Conservation (phyloP, 768 basidiomycete genomes). For the Mycena epipterygia region DNA sequence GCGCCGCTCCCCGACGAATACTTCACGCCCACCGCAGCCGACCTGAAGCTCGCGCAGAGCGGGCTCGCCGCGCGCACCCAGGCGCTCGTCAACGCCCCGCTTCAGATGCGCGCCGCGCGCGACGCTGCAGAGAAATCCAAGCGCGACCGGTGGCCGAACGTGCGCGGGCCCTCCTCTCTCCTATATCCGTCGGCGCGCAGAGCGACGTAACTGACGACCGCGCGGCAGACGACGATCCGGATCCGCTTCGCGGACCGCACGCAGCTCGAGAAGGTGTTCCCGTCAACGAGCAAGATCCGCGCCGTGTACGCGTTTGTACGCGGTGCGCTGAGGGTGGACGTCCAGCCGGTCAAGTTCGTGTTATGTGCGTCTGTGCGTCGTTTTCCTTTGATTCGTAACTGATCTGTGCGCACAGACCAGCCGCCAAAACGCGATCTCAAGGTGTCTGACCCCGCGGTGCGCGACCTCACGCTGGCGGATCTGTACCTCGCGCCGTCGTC, state of each 20-base stretch:
- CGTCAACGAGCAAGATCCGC: slow-evolving; percentile 84
- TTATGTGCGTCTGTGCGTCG: slow-evolving; percentile 69
- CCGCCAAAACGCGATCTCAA: slow-evolving; percentile 89
- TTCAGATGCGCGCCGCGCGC: slow-evolving; percentile 73
- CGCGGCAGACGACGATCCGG: slow-evolving; percentile 80
- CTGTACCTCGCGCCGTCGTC: slow-evolving; percentile 87
- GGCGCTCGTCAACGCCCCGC: slow-evolving; percentile 76
- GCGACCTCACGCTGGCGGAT: slow-evolving; percentile 75
- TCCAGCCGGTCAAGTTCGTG: slow-evolving; percentile 84
- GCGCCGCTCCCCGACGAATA: slow-evolving; percentile 78
- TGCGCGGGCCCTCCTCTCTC: slow-evolving; percentile 47
- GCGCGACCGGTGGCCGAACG: slow-evolving; percentile 80
- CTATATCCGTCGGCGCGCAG: background rate
- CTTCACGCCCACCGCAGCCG: slow-evolving; percentile 78
- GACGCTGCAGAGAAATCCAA: slow-evolving; percentile 74
- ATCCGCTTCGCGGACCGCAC: slow-evolving; percentile 86
- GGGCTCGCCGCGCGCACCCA: slow-evolving; percentile 72
- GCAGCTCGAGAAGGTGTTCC: slow-evolving; percentile 83
- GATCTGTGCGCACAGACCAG: no score
- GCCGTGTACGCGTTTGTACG: slow-evolving; percentile 90
- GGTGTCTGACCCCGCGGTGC: slow-evolving; percentile 81
- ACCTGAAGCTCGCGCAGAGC: slow-evolving; percentile 77
- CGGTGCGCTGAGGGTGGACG: slow-evolving; percentile 76
- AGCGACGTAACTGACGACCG: no score
- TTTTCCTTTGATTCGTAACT: no score